Base-by-base conservation (phyloP, 2,329 filamentous ascomycete species). In the Beauveria medogensis region DNA sequence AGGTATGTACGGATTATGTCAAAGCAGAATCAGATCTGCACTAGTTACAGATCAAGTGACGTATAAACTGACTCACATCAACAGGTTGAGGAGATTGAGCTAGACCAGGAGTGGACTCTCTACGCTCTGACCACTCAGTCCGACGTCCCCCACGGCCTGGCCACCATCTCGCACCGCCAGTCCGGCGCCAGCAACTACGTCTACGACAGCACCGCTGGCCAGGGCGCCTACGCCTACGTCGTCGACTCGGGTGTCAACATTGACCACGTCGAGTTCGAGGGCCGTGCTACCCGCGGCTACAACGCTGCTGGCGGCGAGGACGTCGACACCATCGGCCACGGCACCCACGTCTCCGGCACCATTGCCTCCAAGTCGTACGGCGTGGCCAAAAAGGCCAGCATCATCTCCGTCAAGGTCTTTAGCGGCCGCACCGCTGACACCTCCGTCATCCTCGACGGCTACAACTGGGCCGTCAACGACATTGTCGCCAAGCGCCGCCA, bases 201-300 rank as follows among this genome's bases (percentile, higher is more conserved):
- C 16, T 75, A 75, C 64, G 81, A 85, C 68, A 72, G 73, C 61
- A 75, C 74, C 14, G 80, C 78, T 24, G 83, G 82, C 37, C 61
- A 77, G 64, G 81, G 80, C n/a, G 81, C 83, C 65, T 86, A 81
- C 24, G 80, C 79, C 30, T 89, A 84, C 69, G 73, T 89, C 26
- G 80, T 89, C 46, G 86, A 89, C 71, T 88, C 85, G 6, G 86
- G 86, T 65, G 82, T 89, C 69, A 74, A 74, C 59, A 73, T 74
- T 43, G 75, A 77, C 6, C 86, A 89, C 71, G 67, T 69, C 48
- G 80, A 85, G 68, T 86, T 82, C 65, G 75, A 80, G 69, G 81
- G 80, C 54, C 80, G 83, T 61, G 84, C 83, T 20, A 75, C 69
- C 8, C 53, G 34, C 30, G 59, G 53, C 10, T 61, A 56, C 59